Evolutionary conservation across 352 stramenopile species (phyloP).

Genomic region (Globisporangium spiculum): DNA sequence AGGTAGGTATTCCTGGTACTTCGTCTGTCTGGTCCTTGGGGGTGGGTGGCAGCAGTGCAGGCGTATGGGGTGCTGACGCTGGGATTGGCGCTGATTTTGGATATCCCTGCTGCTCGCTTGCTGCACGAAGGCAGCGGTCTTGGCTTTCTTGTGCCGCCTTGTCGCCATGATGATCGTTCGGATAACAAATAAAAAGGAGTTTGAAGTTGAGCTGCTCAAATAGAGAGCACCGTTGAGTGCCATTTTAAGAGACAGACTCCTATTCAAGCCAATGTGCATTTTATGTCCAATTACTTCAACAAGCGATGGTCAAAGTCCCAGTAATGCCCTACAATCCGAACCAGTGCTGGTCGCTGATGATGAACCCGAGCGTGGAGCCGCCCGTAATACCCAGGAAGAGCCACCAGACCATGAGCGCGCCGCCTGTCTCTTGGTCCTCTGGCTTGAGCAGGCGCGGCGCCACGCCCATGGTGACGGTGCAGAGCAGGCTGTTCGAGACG

Average conservation of each 20-base stretch:
- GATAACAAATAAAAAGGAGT: too few relatives aligned
- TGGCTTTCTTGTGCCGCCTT: not conserved
- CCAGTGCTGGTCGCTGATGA: constrained; percentile 47
- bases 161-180: not conserved
- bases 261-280: not conserved
- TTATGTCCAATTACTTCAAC: not conserved
- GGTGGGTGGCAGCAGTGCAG: not conserved
- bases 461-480: constrained; percentile 60
- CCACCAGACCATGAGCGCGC: constrained; percentile 53
- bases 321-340: constrained; percentile 32
- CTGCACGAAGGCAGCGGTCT: not conserved
- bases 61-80: not conserved
- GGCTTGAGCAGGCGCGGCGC: constrained; percentile 46
- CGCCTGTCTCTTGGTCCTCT: constrained; percentile 54
- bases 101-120: not conserved
- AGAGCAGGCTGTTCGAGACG: constrained; percentile 51
- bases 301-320: not conserved
- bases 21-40: not conserved
- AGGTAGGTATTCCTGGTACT: not conserved
- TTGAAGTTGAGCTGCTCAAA: not conserved
- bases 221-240: not conserved
- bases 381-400: constrained; percentile 51
- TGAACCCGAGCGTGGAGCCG: constrained; percentile 49
- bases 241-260: not conserved
- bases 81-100: not conserved